A percentile compares a stretch with the other conserved stretches of the same genome.
phyloP scores from a whole-genome alignment of 2,329 filamentous ascomycete species.

The Emydomyces testavorans region DNA sequence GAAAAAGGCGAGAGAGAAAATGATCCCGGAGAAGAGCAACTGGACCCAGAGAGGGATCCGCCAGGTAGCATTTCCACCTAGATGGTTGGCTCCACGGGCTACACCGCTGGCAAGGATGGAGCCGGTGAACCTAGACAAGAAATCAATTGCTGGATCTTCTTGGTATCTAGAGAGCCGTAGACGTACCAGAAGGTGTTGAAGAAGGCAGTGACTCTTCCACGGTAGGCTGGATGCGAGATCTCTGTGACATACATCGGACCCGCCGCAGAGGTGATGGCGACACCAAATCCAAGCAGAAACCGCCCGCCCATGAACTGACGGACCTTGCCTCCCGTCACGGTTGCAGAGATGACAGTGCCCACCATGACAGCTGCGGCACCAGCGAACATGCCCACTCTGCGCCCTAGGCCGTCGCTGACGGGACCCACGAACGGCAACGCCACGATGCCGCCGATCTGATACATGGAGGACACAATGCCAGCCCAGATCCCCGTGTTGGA shows the following conservation, averaged over 20 bases:
- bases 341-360: constrained; percentile 41
- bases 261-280: constrained; percentile 48
- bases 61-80: constrained; percentile 43
- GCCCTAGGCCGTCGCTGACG: constrained; percentile 39
- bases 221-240: constrained; percentile 51
- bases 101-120: constrained; percentile 45
- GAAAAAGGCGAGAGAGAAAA: constrained; percentile 41
- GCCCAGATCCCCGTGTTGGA: constrained; percentile 35
- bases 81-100: constrained; percentile 37
- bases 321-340: constrained; percentile 32
- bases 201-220: constrained; percentile 50
- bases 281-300: constrained; percentile 47
- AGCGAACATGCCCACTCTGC: constrained; percentile 46
- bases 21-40: constrained; percentile 36
- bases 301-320: constrained; percentile 47
- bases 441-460: constrained; percentile 38
- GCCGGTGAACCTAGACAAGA: constrained; percentile 22
- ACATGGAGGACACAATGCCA: constrained; percentile 38
- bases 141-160: constrained; percentile 17
- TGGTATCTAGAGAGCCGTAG: not conserved
- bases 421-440: constrained; percentile 40
- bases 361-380: constrained; percentile 44
- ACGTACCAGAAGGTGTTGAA: constrained; percentile 43
- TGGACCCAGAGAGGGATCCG: constrained; percentile 48
- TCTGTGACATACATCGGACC: constrained; percentile 55